Evolutionary conservation across 2,329 filamentous ascomycete genomes (phyloP).

Genomic region (Trichoderma polysporum): DNA sequence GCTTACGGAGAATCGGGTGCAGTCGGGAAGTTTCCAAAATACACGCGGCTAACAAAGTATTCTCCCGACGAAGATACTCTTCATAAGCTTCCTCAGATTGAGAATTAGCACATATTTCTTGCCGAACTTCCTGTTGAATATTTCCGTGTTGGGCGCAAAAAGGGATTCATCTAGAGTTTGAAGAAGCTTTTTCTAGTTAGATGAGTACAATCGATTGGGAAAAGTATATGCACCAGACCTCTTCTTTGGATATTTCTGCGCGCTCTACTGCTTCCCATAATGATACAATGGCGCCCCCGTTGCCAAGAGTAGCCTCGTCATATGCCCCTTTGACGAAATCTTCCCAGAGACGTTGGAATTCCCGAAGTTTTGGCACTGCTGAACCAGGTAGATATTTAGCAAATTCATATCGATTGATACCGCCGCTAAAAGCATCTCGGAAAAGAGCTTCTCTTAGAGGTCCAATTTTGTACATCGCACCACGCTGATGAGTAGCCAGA

Average conservation of each 20-base stretch:
- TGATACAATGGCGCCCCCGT: not conserved
- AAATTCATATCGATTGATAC: constrained; percentile 4
- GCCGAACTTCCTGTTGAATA: not conserved
- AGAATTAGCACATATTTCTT: not conserved
- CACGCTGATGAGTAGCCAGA: not conserved
- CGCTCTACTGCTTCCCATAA: not conserved
- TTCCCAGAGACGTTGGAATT: constrained; percentile 2
- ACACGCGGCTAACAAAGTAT: constrained; percentile 15
- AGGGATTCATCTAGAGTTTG: constrained; percentile 20
- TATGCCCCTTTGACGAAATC: not conserved
- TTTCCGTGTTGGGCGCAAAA: constrained; percentile 11
- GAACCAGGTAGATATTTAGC: constrained; percentile 3
- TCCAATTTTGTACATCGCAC: not conserved
- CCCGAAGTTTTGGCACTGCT: not conserved
- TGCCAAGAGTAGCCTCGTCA: not conserved
- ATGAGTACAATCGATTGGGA: not conserved
- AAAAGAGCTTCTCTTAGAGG: constrained; percentile 6
- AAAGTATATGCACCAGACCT: not conserved
- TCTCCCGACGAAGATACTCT: not conserved
- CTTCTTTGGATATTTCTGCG: not conserved
- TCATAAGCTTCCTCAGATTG: not conserved
- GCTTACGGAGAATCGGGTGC: constrained; percentile 17
- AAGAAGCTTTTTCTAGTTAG: constrained; percentile 13
- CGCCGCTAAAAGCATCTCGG: not conserved
- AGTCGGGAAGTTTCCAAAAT: constrained; percentile 18